Conservation (phyloP, 768 basidiomycete species). For the Sistotremastrum niveocremeum region DNA sequence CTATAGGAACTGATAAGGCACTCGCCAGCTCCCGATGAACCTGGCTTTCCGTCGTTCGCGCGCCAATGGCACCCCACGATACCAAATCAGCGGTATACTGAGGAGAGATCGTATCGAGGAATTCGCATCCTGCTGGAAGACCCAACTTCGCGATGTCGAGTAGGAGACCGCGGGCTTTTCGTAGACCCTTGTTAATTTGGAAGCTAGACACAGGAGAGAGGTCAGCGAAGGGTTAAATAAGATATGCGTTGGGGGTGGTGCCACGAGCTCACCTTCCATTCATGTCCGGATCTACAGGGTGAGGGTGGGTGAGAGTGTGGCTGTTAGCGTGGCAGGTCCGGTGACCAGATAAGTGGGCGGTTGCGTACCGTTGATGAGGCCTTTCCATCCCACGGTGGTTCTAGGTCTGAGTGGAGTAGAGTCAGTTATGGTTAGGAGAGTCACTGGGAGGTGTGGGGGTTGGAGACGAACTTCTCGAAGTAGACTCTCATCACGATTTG, state of each 20-base stretch:
- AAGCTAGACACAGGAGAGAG: slow-evolving; percentile 30
- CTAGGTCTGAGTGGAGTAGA: slow-evolving; percentile 29
- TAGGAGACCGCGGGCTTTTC: slow-evolving; percentile 74
- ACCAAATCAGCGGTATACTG: slow-evolving; percentile 92
- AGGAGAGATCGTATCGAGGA: slow-evolving; percentile 64
- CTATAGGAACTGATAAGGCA: slow-evolving; percentile 88
- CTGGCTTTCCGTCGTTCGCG: slow-evolving; percentile 84
- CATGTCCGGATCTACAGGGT: slow-evolving; percentile 61
- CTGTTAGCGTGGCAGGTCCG: no score
- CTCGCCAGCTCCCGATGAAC: slow-evolving; percentile 83
- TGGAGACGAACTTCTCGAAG: slow-evolving; percentile 60
- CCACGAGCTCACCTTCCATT: slow-evolving; percentile 35
- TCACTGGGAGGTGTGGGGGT: background rate
- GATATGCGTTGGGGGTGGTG: background rate
- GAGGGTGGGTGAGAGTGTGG: background rate
- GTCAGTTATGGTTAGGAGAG: background rate
- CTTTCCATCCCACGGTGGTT: slow-evolving; percentile 98
- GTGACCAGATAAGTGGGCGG: background rate
- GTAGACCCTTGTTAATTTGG: slow-evolving; percentile 94
- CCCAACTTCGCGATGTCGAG: slow-evolving; percentile 85
- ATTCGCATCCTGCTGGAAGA: slow-evolving; percentile 92
- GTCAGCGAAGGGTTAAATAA: background rate
- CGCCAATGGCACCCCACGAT: slow-evolving; percentile 95
- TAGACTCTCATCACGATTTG: slow-evolving; percentile 97
- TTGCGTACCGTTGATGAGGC: slow-evolving; percentile 69